Evolutionary conservation across 441 rosid genomes (phyloP).

Genomic region (Biscutella auriculata): DNA sequence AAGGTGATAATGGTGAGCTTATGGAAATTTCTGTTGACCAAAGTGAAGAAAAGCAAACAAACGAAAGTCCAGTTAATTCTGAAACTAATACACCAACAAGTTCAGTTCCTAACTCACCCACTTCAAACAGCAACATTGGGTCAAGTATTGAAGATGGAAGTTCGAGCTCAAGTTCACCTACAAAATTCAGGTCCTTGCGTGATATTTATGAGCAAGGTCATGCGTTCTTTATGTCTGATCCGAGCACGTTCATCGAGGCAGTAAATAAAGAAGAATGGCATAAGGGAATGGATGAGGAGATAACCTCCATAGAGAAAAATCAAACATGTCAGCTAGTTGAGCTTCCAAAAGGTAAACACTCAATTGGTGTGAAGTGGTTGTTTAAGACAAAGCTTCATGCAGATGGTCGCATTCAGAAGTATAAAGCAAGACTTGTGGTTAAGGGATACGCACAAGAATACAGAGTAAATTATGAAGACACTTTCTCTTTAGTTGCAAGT

Average conservation of each 20-base stretch:
- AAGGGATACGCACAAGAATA: not conserved
- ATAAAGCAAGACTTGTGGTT: not conserved
- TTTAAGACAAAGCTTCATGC: not conserved
- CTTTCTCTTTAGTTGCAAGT: not conserved
- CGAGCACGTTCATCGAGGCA: not conserved
- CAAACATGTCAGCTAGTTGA: not conserved
- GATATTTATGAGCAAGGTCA: not conserved
- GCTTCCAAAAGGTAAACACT: not conserved
- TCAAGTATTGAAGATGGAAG: not conserved
- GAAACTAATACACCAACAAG: not conserved
- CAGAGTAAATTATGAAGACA: not conserved
- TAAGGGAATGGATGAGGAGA: not conserved
- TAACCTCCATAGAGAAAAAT: not conserved
- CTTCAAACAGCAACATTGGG: not conserved
- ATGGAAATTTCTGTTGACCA: not conserved
- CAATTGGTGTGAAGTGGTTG: conserved; percentile 9
- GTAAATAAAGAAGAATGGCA: not conserved
- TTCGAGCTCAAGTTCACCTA: not conserved
- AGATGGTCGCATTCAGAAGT: not conserved
- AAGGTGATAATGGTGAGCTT: not conserved
- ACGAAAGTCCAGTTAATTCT: not conserved
- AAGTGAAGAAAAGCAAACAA: not conserved
- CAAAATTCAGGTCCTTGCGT: not conserved
- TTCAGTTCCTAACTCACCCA: not conserved
- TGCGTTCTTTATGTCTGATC: not conserved